Base-by-base conservation (phyloP, 1,139 yeast genomes). In the Pneumocystis jirovecii region DNA sequence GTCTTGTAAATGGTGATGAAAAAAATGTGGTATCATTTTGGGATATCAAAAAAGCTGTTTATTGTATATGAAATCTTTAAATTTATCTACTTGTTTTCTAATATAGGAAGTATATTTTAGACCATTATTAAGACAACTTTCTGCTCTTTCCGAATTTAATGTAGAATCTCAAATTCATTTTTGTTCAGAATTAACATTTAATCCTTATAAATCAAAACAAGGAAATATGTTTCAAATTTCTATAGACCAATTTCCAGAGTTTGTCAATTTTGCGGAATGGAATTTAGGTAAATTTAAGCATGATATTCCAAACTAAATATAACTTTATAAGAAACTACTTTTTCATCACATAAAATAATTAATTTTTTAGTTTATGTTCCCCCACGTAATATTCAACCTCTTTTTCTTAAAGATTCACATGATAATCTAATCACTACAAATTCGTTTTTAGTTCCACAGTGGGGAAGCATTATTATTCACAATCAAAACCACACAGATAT, bases 381-480 rank as follows among this genome's bases (percentile, higher is more conserved):
- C 0, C 78, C 82, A 56, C 72, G 76, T 50, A 76, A 78, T 21
- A 76, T 76, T 29, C 74, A 78, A 19, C 86, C 86, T 0, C 69
- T 79, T 69, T 60, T 62, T 10, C 73, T 78, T 65, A 80, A 77
- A 64, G 75, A 79, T 65, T 44, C 29, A n/a, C n/a, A 56, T n/a
- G 63, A 62, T 10, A 25, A 60, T 29, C 19, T 35, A 15, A 81
- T 87, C 0, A 68, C 69, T 1, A 81, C 89, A 65, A 83, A 86
- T 71, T 84, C 93, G 61, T 91, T 87, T 72, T 75, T 88, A 65
- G 82, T 91, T 42, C 96, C 97, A 7, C 96, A 89, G 76, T 91
- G 96, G 96, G 97, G 97, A n/a, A 80, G 80, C 1, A 77, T 78
- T 17, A 70, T 66, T 64, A 73, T 71, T 68, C 74, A 66, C 68